These are phyloP conservation scores for Tetracladium setigerum DNA, from an alignment of 495 filamentous ascomycete genomes.

Conservation along the genomic window DNA sequence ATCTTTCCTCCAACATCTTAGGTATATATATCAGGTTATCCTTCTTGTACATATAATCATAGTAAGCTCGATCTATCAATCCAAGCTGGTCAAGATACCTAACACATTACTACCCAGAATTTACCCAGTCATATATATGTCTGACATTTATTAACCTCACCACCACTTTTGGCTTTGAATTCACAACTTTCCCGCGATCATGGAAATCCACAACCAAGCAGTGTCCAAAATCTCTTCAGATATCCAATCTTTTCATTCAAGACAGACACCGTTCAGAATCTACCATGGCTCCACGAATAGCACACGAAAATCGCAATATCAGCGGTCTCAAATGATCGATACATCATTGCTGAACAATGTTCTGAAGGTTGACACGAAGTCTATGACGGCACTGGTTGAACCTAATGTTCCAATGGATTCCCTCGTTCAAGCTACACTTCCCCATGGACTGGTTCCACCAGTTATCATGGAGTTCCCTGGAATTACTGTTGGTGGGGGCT, in stretches of 20 bases:
- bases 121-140: no score
- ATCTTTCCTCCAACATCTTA: no score
- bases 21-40: no score
- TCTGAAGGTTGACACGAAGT: conserved; percentile 6
- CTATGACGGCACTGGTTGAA: conserved; percentile 42
- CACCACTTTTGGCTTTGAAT: neutral
- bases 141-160: no score
- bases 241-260: conserved; percentile 47
- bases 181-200: conserved; percentile 13
- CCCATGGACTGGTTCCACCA: conserved; percentile 45
- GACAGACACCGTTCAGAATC: conserved; percentile 59
- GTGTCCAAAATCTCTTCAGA: conserved; percentile 35
- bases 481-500: conserved; percentile 57
- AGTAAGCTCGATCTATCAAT: no score
- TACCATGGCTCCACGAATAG: conserved; percentile 72
- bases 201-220: conserved; percentile 37
- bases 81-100: no score
- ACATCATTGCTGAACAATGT: conserved; percentile 22
- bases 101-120: no score
- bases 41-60: no score
- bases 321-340: conserved; percentile 42
- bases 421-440: conserved; percentile 43
- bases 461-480: conserved; percentile 55
- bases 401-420: conserved; percentile 60
- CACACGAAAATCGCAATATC: conserved; percentile 40